A percentile compares a stretch with the other conserved stretches of the same genome.
Conservation (phyloP, 345 rosid species). For the Gossypium anomalum region DNA sequence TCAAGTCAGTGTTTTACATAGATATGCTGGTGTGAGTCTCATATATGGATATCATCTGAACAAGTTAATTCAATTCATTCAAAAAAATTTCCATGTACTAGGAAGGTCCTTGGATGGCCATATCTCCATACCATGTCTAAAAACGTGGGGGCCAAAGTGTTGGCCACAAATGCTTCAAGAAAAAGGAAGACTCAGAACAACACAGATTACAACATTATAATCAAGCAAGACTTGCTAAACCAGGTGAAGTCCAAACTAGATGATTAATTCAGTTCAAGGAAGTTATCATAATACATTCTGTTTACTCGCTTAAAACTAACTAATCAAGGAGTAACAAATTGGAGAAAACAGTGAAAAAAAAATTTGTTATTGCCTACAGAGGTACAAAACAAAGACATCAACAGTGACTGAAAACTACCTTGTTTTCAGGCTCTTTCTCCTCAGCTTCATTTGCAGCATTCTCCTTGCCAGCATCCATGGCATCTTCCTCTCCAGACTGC, state of each 20-base stretch:
- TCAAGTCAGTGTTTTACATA: too few relatives aligned
- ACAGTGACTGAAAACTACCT: conserved; percentile 39
- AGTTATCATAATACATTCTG: background rate
- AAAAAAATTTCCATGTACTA: background rate
- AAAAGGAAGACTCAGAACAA: background rate
- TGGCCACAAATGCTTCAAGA: background rate
- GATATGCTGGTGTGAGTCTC: background rate
- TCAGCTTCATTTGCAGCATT: conserved; percentile 45
- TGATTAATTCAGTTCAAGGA: background rate
- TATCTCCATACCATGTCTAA: background rate
- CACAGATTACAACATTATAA: background rate
- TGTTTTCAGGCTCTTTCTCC: conserved; percentile 73
- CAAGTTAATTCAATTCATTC: background rate
- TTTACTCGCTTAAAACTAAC: background rate
- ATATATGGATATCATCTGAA: background rate
- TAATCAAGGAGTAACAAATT: background rate
- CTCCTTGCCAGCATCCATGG: conserved; percentile 68
- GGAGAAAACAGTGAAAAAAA: background rate
- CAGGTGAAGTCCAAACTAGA: background rate
- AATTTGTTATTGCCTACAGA: background rate
- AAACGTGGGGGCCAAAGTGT: too few relatives aligned
- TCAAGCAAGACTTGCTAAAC: background rate
- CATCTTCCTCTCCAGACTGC: conserved; percentile 56
- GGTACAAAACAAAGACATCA: background rate
- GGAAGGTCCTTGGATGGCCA: background rate